These are phyloP conservation scores for Pseudotsuga menziesii DNA, from an alignment of 75 land plant genomes.

Conservation along the genomic window DNA sequence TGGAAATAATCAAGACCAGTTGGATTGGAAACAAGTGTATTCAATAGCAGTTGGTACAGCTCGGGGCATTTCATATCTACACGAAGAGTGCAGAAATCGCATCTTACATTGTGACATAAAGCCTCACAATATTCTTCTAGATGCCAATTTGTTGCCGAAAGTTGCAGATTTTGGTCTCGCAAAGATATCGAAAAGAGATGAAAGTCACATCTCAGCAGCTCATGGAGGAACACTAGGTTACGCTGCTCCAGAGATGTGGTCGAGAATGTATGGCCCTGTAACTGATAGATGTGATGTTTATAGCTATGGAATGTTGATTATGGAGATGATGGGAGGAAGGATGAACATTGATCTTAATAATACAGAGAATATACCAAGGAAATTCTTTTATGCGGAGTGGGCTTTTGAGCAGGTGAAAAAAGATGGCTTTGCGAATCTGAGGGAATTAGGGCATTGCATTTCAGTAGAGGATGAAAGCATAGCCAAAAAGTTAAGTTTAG, in stretches of 20 bases:
- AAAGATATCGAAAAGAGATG: neutral
- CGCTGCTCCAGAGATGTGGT: neutral
- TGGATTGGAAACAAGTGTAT: neutral
- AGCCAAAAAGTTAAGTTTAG: neutral
- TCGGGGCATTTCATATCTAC: neutral
- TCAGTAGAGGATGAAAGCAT: neutral
- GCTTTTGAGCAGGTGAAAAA: neutral
- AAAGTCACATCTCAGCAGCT: neutral
- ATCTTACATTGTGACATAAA: constrained; percentile 1
- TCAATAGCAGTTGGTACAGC: neutral
- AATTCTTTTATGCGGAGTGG: neutral
- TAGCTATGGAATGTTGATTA: neutral
- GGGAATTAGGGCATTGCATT: neutral
- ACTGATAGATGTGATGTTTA: neutral
- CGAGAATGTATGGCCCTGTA: neutral
- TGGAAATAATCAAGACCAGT: neutral
- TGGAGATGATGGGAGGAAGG: neutral
- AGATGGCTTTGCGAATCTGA: neutral
- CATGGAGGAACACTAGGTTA: neutral
- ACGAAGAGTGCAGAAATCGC: neutral
- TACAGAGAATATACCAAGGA: neutral
- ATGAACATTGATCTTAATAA: neutral
- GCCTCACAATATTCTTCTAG: neutral
- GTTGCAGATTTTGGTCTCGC: neutral
- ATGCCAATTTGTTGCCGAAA: neutral